Conservation (phyloP, 805 yeast species). For the Brettanomyces naardenensis region DNA sequence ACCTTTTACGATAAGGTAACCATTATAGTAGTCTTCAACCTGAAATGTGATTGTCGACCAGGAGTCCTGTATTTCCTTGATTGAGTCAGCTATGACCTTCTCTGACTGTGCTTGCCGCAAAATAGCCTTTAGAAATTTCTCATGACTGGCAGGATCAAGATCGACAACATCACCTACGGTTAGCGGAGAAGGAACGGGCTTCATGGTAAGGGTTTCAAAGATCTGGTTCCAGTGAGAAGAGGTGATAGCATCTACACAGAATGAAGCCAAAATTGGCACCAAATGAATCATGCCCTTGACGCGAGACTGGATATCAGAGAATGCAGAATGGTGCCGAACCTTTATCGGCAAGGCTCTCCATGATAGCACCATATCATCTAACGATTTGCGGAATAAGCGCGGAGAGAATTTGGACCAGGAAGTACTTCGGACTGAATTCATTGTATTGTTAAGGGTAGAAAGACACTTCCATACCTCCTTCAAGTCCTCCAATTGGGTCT, state of each 20-base stretch:
- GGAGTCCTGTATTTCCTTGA: slow-evolving; percentile 38
- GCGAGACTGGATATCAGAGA: slow-evolving; percentile 43
- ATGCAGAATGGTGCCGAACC: slow-evolving; percentile 62
- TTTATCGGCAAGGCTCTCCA: slow-evolving; percentile 48
- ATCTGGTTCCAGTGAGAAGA: slow-evolving; percentile 60
- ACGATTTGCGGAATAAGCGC: slow-evolving; percentile 32
- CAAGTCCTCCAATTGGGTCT: slow-evolving; percentile 30
- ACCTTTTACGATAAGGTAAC: slow-evolving; percentile 49
- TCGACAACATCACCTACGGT: slow-evolving; percentile 57
- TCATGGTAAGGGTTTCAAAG: slow-evolving; percentile 23
- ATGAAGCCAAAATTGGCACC: slow-evolving; percentile 31
- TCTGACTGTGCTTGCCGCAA: slow-evolving; percentile 69
- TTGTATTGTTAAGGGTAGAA: slow-evolving; percentile 38
- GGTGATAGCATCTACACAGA: slow-evolving; percentile 50
- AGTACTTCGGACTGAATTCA: slow-evolving; percentile 33
- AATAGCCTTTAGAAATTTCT: slow-evolving; percentile 36
- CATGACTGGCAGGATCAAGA: slow-evolving; percentile 41
- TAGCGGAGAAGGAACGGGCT: slow-evolving; percentile 20
- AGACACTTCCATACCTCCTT: slow-evolving; percentile 59
- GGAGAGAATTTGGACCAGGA: slow-evolving; percentile 46
- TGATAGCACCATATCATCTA: slow-evolving; percentile 42
- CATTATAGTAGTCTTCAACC: slow-evolving; percentile 42
- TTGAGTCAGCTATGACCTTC: slow-evolving; percentile 48
- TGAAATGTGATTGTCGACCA: slow-evolving; percentile 55
- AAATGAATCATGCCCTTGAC: slow-evolving; percentile 35